phyloP scores from a whole-genome alignment of 2,329 filamentous ascomycete species.

The Chalara sp. region DNA sequence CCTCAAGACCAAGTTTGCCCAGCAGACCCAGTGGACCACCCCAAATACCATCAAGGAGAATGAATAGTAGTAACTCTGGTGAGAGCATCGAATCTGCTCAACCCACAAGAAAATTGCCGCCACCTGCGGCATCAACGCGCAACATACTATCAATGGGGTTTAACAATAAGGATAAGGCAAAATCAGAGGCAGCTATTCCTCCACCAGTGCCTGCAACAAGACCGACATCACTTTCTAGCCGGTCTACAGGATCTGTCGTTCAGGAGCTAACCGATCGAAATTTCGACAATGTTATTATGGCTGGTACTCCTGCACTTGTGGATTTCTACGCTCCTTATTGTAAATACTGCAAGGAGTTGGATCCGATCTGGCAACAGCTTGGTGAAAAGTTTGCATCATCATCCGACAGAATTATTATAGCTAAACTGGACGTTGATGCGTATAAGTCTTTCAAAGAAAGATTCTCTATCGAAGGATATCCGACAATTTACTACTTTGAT shows the following conservation, averaged over 20 bases:
- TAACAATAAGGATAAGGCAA: conserved; percentile 14
- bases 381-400: conserved; percentile 66
- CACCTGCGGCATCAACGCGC: conserved; percentile 12
- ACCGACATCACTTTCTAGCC: not conserved
- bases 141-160: conserved; percentile 21
- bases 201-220: conserved; percentile 11
- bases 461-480: conserved; percentile 76
- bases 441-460: conserved; percentile 67
- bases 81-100: conserved; percentile 3
- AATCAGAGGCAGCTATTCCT: conserved; percentile 9
- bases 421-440: conserved; percentile 87
- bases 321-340: conserved; percentile 99
- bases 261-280: conserved; percentile 81
- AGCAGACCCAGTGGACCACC: conserved; percentile 32
- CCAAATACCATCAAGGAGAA: conserved; percentile 13
- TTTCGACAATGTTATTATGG: conserved; percentile 83
- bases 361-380: conserved; percentile 80
- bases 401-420: conserved; percentile 74
- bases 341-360: conserved; percentile 88
- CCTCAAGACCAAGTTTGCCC: conserved; percentile 35
- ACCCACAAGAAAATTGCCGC: conserved; percentile 17
- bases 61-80: too few relatives aligned
- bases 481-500: conserved; percentile 90
- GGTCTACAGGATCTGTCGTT: conserved; percentile 37
- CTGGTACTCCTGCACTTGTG: conserved; percentile 87